Conservation (phyloP, 257 asterid species). For the Lycium ferocissimum region DNA sequence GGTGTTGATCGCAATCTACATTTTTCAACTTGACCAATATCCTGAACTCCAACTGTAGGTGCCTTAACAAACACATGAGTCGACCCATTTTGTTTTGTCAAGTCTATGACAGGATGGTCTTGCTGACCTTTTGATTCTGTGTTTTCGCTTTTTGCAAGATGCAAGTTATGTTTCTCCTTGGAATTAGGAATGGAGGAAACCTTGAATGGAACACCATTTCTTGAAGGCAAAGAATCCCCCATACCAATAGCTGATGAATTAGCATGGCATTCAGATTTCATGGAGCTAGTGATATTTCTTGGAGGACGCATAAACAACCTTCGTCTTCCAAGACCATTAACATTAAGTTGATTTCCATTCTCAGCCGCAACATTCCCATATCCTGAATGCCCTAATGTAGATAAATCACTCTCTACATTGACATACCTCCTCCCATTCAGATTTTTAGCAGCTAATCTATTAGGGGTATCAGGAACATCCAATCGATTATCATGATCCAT, state of each 20-base stretch:
- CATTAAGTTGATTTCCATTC: conserved; percentile 45
- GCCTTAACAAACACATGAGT: conserved; percentile 38
- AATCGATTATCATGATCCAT: conserved; percentile 63
- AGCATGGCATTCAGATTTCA: conserved; percentile 38
- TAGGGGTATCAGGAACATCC: conserved; percentile 89
- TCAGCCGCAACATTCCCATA: conserved; percentile 43
- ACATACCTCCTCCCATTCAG: conserved; percentile 40
- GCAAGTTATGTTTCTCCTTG: conserved; percentile 42
- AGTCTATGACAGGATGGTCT: conserved; percentile 43
- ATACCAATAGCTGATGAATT: conserved; percentile 32
- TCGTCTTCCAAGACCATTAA: conserved; percentile 52
- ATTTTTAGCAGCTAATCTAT: conserved; percentile 48
- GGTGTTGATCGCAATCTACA: conserved; percentile 34
- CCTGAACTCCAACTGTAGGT: conserved; percentile 37
- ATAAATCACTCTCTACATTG: conserved; percentile 36
- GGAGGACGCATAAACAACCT: conserved; percentile 43
- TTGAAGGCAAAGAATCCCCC: conserved; percentile 50
- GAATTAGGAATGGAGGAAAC: conserved; percentile 41
- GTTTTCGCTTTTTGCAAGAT: conserved; percentile 37
- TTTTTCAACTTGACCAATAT: conserved; percentile 39
- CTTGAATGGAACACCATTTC: conserved; percentile 40
- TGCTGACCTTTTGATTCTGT: conserved; percentile 32
- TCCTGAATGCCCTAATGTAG: conserved; percentile 35
- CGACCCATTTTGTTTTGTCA: conserved; percentile 39
- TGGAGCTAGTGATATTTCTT: conserved; percentile 39